These are phyloP conservation scores for Sporobolomyces roseus DNA, from an alignment of 768 basidiomycete genomes.

Conservation along the genomic window DNA sequence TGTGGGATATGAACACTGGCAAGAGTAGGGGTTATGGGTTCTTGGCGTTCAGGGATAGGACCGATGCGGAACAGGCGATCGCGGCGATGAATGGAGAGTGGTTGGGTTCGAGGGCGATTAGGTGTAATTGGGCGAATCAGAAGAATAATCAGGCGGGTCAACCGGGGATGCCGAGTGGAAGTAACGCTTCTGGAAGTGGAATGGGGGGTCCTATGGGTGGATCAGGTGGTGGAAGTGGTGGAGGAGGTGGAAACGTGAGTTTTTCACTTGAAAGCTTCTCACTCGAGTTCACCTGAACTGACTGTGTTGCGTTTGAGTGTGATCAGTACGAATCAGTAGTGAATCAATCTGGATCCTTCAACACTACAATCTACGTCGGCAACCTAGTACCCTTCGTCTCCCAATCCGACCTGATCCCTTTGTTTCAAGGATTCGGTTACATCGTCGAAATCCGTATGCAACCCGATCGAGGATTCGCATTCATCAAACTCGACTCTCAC, in stretches of 20 bases:
- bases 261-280: not conserved
- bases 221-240: constrained; percentile 13
- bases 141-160: constrained; percentile 72
- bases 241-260: constrained; percentile 17
- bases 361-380: constrained; percentile 89
- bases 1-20: constrained; percentile 99
- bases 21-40: constrained; percentile 98
- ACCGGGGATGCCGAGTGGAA: constrained; percentile 33
- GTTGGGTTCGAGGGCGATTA: constrained; percentile 94
- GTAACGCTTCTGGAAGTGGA: constrained; percentile 14
- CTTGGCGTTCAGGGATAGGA: constrained; percentile 96
- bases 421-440: constrained; percentile 98
- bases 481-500: constrained; percentile 97
- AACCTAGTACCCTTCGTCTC: constrained; percentile 96
- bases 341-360: constrained; percentile 85
- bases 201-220: constrained; percentile 22
- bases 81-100: constrained; percentile 99
- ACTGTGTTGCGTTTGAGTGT: too few species aligned
- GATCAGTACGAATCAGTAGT: constrained; percentile 86
- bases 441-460: constrained; percentile 99
- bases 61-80: constrained; percentile 98
- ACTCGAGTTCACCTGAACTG: too few species aligned
- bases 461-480: constrained; percentile 96
- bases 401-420: constrained; percentile 92
- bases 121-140: constrained; percentile 99